Evolutionary conservation across 345 rosid species (phyloP).

Genomic region (Raphanus sativus): DNA sequence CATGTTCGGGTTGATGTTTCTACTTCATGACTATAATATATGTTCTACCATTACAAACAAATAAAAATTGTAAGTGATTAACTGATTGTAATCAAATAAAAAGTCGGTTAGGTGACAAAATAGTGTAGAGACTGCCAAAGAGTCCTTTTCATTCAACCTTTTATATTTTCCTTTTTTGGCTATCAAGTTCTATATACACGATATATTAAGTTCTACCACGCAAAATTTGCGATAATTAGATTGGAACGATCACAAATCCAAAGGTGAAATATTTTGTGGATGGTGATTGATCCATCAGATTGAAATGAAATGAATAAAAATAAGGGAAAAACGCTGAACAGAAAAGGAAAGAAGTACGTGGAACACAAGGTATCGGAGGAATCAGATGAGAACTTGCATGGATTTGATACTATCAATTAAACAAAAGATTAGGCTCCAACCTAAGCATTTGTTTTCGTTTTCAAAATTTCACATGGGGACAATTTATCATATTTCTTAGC

Average conservation of each 20-base stretch:
- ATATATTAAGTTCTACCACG: constrained; percentile 28
- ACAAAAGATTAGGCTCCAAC: constrained; percentile 38
- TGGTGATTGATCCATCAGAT: constrained; percentile 18
- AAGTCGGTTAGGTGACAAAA: not conserved
- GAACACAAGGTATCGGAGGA: constrained; percentile 24
- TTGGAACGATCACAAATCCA: constrained; percentile 21
- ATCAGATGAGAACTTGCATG: constrained; percentile 31
- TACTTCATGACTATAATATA: not conserved
- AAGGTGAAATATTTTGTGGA: constrained; percentile 17
- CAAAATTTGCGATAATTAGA: constrained; percentile 9
- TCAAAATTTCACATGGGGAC: constrained; percentile 32
- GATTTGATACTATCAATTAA: constrained; percentile 32
- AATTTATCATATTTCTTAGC: constrained; percentile 1
- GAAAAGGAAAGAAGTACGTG: constrained; percentile 35
- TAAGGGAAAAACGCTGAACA: not conserved
- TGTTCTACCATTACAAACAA: constrained; percentile 4
- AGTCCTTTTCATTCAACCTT: constrained; percentile 17
- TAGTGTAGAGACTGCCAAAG: constrained; percentile 17
- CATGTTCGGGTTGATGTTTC: not conserved
- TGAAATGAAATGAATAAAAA: not conserved
- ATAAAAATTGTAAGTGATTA: not conserved
- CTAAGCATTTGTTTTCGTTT: constrained; percentile 34
- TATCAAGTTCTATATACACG: constrained; percentile 20
- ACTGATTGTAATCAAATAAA: not conserved
- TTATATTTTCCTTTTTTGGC: constrained; percentile 10